Evolutionary conservation across 345 rosid genomes (phyloP), one percentile per base, ranked within the genome.

Genomic region (Camelina hispida): DNA sequence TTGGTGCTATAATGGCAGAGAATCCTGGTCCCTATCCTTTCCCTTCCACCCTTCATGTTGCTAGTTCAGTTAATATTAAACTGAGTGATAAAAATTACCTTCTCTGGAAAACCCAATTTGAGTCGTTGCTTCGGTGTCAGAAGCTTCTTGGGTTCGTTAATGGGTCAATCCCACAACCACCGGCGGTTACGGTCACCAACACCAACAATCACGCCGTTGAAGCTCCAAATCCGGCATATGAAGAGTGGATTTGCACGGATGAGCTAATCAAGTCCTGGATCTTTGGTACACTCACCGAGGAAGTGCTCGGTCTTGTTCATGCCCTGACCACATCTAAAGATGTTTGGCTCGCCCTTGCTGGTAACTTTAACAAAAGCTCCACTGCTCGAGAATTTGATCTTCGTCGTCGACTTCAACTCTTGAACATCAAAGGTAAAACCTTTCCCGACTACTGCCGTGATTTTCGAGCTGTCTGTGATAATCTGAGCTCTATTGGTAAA

Each of bases 181-280:
- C 23, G 0, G 0, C 22, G 2, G 2, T 0, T 1, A 4, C 2
- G 0, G 15, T 43, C 5, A 14, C 16, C 0, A 30, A 10, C 5
- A 13, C 25, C 83, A 7, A 3, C 1, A 7, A n/a, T 14, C 2
- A 0, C 1, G 2, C 1, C 1, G 56, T 28, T 0, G 16, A 8
- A 3, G 6, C 12, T 1, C 10, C 55, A 15, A 66, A 67, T 13
- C 46, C 20, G 0, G 35, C 0, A 0, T 34, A 2, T 37, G 61
- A 67, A 2, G 25, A 60, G 0, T 52, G 50, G 71, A 3, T 2
- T 0, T 53, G 37, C 0, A 32, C 50, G 0, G 13, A 51, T 3
- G 32, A 66, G 4, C 58, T 66, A 0, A 17, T 66, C 0, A 48
- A 12, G 1, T 67, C 60, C 0, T 68, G 61, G 72, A 20, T 68